Conservation (phyloP, 192 early-diverging fungal genomes). For the Diversispora epigaea region DNA sequence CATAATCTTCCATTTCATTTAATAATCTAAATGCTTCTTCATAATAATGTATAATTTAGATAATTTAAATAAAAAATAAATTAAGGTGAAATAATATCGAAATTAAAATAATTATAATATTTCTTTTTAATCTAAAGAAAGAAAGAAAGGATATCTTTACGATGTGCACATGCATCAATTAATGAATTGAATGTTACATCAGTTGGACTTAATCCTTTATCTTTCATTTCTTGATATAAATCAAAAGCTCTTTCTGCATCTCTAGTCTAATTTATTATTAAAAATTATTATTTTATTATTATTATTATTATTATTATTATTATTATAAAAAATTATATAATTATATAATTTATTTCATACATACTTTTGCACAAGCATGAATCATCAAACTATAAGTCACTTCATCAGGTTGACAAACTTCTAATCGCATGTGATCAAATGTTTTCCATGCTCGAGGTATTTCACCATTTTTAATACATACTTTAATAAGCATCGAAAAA, state of each 20-base stretch:
- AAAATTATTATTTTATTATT: not conserved
- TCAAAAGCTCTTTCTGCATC: conserved; percentile 91
- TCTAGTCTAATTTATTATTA: conserved; percentile 42
- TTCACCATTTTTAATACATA: conserved; percentile 71
- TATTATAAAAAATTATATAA: not conserved
- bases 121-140: no score
- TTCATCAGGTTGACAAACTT: conserved; percentile 75
- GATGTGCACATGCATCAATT: conserved; percentile 77
- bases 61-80: not conserved
- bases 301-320: no score
- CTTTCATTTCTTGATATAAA: conserved; percentile 86
- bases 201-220: conserved; percentile 65
- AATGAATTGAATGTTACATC: conserved; percentile 86
- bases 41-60: conserved; percentile 59
- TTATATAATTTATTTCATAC: not conserved
- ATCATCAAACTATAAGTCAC: conserved; percentile 88
- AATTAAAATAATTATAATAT: no score
- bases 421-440: conserved; percentile 83
- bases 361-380: conserved; percentile 76
- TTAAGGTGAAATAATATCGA: not conserved
- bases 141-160: conserved; percentile 51
- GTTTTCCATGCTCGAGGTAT: conserved; percentile 82
- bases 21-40: conserved; percentile 76
- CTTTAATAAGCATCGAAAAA: conserved; percentile 81
- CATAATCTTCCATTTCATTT: conserved; percentile 80